Base-by-base conservation (phyloP, 2,329 filamentous ascomycete species). In the Nemania bipapillata region DNA sequence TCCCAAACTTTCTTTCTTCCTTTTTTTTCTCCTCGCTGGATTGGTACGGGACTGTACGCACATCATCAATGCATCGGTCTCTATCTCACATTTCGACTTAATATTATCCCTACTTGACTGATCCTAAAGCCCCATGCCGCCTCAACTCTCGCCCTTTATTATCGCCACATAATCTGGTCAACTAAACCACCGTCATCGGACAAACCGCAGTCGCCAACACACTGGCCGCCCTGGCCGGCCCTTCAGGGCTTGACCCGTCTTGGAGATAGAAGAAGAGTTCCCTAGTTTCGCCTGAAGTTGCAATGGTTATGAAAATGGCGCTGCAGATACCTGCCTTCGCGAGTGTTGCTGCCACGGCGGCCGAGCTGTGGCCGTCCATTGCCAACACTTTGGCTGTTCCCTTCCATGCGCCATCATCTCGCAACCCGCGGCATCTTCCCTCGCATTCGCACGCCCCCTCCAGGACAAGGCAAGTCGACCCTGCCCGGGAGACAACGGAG, bases 341-440 rank as follows among this genome's bases (percentile, higher is more conserved):
- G 81, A 81, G 78, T 72, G 79, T 85, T 74, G 81, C 81, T 70
- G 81, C 81, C 56, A 81, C 79, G 68, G 80, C 81, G 7, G 76
- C 82, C 57, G 83, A 83, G 42, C 72, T 85, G 61, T 83, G 82
- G 81, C 83, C 84, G 62, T 84, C 83, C 52, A 78, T 85, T 69
- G 77, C 79, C 59, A 83, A 79, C 67, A 80, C 80, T 12, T 69
- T 83, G 17, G 74, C 78, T 64, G 68, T 79, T 22, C 79, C 83
- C 8, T 82, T 79, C 74, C 75, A 75, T 72, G 73, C 57, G 45
- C 59, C 74, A 35, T 54, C 74, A 35, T 56, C 71, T 9, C 59
- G 54, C 22, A 69, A 69, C 8, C 56, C 63, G 50, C 63, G 28
- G 26, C 58, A 49, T 47, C 54, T 52, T 22, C 4, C 30, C 22